Conservation (phyloP, 2,329 filamentous ascomycete genomes). For the Arthrobotrys entomopaga region DNA sequence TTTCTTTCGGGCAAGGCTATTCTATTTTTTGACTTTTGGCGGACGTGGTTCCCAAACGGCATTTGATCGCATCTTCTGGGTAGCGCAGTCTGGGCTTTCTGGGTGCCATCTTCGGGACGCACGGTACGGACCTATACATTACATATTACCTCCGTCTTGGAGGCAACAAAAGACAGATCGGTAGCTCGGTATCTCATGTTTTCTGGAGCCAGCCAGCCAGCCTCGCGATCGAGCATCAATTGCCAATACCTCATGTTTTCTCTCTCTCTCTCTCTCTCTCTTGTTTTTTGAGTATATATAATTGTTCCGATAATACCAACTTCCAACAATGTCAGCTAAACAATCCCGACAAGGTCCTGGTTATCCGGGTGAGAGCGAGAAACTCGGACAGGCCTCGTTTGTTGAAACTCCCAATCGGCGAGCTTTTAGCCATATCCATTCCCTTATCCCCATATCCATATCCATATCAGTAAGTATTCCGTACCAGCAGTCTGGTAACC, state of each 20-base stretch:
- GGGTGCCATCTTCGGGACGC: too few relatives aligned
- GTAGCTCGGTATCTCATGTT: too few relatives aligned
- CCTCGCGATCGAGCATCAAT: too few relatives aligned
- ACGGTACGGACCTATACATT: too few relatives aligned
- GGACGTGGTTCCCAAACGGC: constrained; percentile 51
- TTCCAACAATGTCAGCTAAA: constrained; percentile 43
- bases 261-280: too few relatives aligned
- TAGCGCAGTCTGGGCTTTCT: too few relatives aligned
- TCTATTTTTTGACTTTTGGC: constrained; percentile 51
- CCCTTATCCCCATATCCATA: constrained; percentile 41
- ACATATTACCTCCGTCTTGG: too few relatives aligned
- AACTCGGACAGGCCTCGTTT: constrained; percentile 31
- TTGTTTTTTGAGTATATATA: background rate
- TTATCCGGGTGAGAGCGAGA: constrained; percentile 30
- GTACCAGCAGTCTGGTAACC: constrained; percentile 34
- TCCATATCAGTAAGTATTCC: too few relatives aligned
- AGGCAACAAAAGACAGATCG: too few relatives aligned
- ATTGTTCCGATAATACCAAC: constrained; percentile 22
- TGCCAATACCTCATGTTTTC: too few relatives aligned
- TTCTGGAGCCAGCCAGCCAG: too few relatives aligned
- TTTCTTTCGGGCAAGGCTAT: constrained; percentile 52
- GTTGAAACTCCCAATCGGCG: constrained; percentile 54
- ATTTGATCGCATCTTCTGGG: constrained; percentile 11
- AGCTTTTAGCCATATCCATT: constrained; percentile 48
- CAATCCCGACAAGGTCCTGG: constrained; percentile 11